Conservation (phyloP, 2,329 filamentous ascomycete species). For the Plectosphaerella sp. region DNA sequence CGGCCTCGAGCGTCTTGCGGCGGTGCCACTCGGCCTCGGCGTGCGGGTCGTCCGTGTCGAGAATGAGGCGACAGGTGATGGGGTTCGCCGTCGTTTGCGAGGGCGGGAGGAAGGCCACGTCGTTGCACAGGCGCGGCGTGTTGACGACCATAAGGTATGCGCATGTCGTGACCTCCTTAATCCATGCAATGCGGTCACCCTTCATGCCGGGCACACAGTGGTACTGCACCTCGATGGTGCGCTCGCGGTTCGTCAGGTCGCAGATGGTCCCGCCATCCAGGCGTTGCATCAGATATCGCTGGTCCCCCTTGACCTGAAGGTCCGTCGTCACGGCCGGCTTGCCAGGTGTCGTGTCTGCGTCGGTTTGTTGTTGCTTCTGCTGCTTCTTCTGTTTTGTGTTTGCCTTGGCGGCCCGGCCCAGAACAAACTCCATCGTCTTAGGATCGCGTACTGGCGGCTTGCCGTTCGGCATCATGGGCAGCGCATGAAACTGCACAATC, state of each 20-base stretch:
- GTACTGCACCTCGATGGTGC: conserved; percentile 80
- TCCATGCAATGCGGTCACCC: conserved; percentile 77
- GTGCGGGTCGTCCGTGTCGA: conserved; percentile 46
- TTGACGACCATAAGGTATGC: conserved; percentile 91
- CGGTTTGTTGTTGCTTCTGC: conserved; percentile 6
- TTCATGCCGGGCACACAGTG: conserved; percentile 72
- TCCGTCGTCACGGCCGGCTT: conserved; percentile 40
- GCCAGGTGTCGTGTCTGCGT: not conserved
- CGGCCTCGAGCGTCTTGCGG: conserved; percentile 31
- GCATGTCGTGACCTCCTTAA: conserved; percentile 89
- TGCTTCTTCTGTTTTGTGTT: conserved; percentile 9
- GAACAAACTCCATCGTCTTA: conserved; percentile 68
- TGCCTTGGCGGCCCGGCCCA: conserved; percentile 54
- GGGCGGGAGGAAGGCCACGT: conserved; percentile 80
- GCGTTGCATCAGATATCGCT: conserved; percentile 79
- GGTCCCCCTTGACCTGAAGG: conserved; percentile 77
- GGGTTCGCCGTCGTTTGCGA: conserved; percentile 71
- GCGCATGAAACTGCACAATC: conserved; percentile 85
- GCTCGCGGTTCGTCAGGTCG: conserved; percentile 76
- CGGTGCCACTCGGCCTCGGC: conserved; percentile 18
- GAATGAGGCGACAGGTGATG: conserved; percentile 71
- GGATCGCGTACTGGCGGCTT: conserved; percentile 76
- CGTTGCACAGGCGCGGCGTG: conserved; percentile 81
- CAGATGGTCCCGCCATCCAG: conserved; percentile 77
- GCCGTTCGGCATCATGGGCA: conserved; percentile 62